Evolutionary conservation across 2,329 filamentous ascomycete species (phyloP), one percentile per base, ranked within the genome.

Genomic region (Lecanicillium sp.): DNA sequence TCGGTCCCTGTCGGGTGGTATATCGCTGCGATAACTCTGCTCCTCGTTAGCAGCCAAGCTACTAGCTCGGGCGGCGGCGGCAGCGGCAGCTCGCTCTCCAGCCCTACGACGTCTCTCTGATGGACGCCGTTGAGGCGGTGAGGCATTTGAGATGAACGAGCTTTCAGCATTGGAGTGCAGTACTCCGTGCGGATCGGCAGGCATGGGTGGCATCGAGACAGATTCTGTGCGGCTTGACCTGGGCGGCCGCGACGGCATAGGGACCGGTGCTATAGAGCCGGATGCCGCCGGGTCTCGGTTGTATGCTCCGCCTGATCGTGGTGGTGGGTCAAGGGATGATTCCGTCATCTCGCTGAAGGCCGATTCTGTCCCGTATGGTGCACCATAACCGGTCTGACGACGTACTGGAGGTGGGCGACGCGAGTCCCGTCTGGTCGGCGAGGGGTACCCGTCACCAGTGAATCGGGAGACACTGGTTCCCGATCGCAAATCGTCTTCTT

Each of bases 381-480:
- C 53, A 20, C 53, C 56, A 30, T 59, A 60, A 7, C 60, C 62
- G 9, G 62, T 63, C 12, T 56, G 55, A 4, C 63, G 55, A 3
- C 63, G 64, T 54, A 67, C 54, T 10, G 60, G 55, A 10, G 56
- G 56, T 8, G 60, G 57, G n/a, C 64, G 60, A 4, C 62, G 63
- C 14, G 58, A 56, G 24, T 57, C 51, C 32, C 56, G 67, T 40
- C 74, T 67, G 0, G 70, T 63, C 2, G 78, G 74, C 14, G 73
- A 73, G 3, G 70, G 68, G 51, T 76, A 72, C 21, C 83, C 83
- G 60, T 90, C 86, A 23, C 80, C 85, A 2, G 85, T 88, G 52
- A 79, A 88, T 56, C 74, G 74, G 19, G 81, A 79, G n/a, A 76
- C 72, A 26, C 75, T 75, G 29, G 77, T 78, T 5, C 86, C 77